Conservation (phyloP, 2,329 filamentous ascomycete species). For the Cordyceps javanica region DNA sequence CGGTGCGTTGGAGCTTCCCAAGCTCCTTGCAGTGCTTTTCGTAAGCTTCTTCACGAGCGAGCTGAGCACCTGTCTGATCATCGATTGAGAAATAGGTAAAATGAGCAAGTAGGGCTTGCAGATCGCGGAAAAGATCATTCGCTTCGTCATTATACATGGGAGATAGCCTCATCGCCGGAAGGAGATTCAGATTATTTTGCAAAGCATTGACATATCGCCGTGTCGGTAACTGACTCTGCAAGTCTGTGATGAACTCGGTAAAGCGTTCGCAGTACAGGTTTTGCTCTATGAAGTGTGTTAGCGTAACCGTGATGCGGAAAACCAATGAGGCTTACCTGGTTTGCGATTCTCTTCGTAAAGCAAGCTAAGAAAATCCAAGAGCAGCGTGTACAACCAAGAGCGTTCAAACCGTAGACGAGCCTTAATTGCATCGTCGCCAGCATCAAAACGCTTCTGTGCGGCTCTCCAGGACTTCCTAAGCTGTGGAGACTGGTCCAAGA, state of each 20-base stretch:
- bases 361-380: constrained; percentile 73
- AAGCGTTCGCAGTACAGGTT: constrained; percentile 88
- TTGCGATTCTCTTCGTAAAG: constrained; percentile 52
- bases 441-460: constrained; percentile 77
- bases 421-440: constrained; percentile 73
- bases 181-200: constrained; percentile 75
- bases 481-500: constrained; percentile 66
- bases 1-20: constrained; percentile 71
- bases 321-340: neutral
- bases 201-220: constrained; percentile 88
- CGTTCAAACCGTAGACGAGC: constrained; percentile 82
- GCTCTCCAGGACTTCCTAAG: constrained; percentile 89
- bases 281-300: constrained; percentile 47
- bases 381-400: constrained; percentile 83
- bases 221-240: constrained; percentile 90
- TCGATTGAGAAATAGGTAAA: constrained; percentile 87
- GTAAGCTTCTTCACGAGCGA: constrained; percentile 66
- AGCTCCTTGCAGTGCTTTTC: constrained; percentile 72
- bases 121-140: constrained; percentile 72
- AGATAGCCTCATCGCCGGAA: constrained; percentile 72
- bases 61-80: constrained; percentile 77
- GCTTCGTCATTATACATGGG: constrained; percentile 69
- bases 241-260: constrained; percentile 79
- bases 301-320: neutral
- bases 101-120: constrained; percentile 74